A percentile compares a stretch with the other conserved stretches of the same genome.
phyloP scores from a whole-genome alignment of 2,329 filamentous ascomycete genomes.

The Cytospora chrysosperma region DNA sequence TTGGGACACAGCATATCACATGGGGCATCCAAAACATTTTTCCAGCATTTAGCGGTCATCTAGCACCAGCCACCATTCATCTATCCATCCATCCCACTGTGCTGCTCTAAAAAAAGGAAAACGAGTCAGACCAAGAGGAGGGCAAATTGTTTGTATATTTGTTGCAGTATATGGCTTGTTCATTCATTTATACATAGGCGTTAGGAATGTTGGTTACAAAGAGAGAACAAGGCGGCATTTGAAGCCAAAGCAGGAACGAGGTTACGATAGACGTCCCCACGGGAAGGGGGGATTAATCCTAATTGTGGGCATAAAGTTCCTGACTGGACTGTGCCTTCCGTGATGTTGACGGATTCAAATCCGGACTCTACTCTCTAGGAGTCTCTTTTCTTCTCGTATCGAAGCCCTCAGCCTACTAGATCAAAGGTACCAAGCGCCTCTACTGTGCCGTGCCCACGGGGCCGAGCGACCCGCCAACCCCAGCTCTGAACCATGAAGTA shows the following conservation, averaged over 20 bases:
- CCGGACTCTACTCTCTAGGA: neutral
- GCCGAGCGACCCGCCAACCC: too few species aligned
- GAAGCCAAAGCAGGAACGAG: constrained; percentile 19
- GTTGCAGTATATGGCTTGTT: constrained; percentile 8
- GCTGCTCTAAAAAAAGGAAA: neutral
- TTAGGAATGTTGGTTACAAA: constrained; percentile 16
- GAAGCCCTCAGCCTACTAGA: neutral
- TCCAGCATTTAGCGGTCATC: constrained; percentile 22
- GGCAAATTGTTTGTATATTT: constrained; percentile 18
- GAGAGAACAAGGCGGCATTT: constrained; percentile 13
- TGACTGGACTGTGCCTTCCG: neutral
- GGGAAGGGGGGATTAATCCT: constrained; percentile 20
- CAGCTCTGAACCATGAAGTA: neutral
- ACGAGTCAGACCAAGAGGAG: constrained; percentile 5
- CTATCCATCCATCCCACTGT: constrained; percentile 11
- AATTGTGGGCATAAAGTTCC: constrained; percentile 18
- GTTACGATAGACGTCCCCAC: constrained; percentile 23
- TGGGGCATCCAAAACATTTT: constrained; percentile 20
- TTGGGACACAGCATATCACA: constrained; percentile 9
- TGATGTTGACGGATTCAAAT: neutral
- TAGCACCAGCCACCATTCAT: neutral
- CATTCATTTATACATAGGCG: constrained; percentile 12
- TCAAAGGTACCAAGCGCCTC: neutral
- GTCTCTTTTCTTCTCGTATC: neutral
- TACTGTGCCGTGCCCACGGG: neutral